Evolutionary conservation across 208 protist species (phyloP).

Genomic region (Trypanosoma scelopori): DNA sequence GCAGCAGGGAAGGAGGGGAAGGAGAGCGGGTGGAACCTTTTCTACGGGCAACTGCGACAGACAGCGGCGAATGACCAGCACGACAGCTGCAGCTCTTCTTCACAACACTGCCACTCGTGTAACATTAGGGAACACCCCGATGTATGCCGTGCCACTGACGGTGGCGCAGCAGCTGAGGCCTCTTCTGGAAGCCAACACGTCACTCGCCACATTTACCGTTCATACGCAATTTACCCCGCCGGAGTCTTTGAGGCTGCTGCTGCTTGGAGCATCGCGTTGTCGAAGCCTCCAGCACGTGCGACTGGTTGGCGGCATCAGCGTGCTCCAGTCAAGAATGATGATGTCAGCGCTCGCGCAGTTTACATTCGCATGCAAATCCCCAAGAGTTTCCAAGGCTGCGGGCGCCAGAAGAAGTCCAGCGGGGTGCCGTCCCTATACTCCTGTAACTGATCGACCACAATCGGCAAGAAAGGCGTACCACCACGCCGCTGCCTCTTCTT

Average conservation of each 20-base stretch:
- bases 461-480: no score
- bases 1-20: no score
- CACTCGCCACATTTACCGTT: slow-evolving; percentile 43
- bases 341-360: slow-evolving; percentile 44
- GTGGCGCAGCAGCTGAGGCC: slow-evolving; percentile 41
- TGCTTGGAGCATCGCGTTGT: slow-evolving; percentile 43
- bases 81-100: slow-evolving; percentile 19
- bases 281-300: slow-evolving; percentile 39
- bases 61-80: neutral
- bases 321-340: slow-evolving; percentile 52
- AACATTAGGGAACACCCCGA: slow-evolving; percentile 49
- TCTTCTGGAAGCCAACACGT: slow-evolving; percentile 40
- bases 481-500: no score
- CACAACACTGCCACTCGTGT: slow-evolving; percentile 41
- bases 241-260: slow-evolving; percentile 45
- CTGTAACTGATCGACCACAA: neutral
- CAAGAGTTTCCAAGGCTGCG: slow-evolving; percentile 1
- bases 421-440: slow-evolving; percentile 3
- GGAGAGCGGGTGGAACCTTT: no score
- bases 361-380: slow-evolving; percentile 21
- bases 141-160: slow-evolving; percentile 41
- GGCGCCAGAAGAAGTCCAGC: neutral
- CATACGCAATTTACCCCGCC: slow-evolving; percentile 48
- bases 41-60: neutral
- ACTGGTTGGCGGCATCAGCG: slow-evolving; percentile 45